These are phyloP conservation scores for Globisporangium rhizosaccharum DNA, from an alignment of 352 stramenopile species.

Conservation along the genomic window DNA sequence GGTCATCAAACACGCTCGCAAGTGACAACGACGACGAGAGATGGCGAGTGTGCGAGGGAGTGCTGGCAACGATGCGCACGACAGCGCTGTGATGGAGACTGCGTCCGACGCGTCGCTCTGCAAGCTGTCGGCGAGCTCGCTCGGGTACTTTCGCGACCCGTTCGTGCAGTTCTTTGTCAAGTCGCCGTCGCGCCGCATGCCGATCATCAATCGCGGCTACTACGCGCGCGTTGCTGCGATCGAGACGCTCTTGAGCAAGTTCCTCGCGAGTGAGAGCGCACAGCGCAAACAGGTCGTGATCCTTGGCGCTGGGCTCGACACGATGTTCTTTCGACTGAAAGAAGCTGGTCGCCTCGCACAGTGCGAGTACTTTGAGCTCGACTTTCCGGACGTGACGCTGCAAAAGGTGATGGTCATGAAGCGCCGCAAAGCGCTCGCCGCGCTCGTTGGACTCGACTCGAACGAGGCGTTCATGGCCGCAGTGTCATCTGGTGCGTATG, in stretches of 20 bases:
- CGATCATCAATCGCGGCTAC: conserved; percentile 87
- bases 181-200: conserved; percentile 75
- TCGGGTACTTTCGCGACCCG: conserved; percentile 76
- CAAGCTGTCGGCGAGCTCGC: conserved; percentile 72
- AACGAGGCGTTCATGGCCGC: conserved; percentile 44
- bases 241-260: conserved; percentile 63
- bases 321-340: conserved; percentile 80
- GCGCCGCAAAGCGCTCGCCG: conserved; percentile 49
- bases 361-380: conserved; percentile 82
- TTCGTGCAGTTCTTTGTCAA: conserved; percentile 85
- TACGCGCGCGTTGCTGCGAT: conserved; percentile 77
- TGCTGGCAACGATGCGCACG: conserved; percentile 25
- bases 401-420: conserved; percentile 80
- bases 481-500: conserved; percentile 31
- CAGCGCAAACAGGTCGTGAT: conserved; percentile 66
- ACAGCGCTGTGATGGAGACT: conserved; percentile 75
- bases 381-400: conserved; percentile 75
- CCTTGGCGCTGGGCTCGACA: conserved; percentile 75
- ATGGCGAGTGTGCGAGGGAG: not conserved
- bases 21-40: not conserved
- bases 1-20: too few species aligned
- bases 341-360: conserved; percentile 22
- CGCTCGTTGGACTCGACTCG: conserved; percentile 33
- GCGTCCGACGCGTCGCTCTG: conserved; percentile 78
- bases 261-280: conserved; percentile 26